Percentiles rank a stretch among this genome's conserved stretches.
Conservation (phyloP, 768 basidiomycete genomes). For the Russula foetens region DNA sequence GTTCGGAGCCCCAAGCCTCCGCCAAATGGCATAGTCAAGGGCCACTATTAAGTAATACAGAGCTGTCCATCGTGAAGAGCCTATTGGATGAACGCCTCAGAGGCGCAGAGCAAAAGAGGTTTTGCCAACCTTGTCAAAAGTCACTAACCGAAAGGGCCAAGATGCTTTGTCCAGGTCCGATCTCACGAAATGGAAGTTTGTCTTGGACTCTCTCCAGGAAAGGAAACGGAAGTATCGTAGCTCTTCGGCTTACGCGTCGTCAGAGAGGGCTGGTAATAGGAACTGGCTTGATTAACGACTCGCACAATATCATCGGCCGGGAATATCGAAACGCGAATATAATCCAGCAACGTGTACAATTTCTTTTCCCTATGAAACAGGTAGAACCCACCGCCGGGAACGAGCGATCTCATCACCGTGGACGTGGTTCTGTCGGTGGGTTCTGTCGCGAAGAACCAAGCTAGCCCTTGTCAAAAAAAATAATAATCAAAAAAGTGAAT, state of each 20-base stretch:
- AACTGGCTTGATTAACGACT: too few relatives aligned
- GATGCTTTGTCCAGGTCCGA: background rate
- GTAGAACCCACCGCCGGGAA: constrained; percentile 8
- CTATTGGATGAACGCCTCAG: background rate
- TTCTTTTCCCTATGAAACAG: too few relatives aligned
- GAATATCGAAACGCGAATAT: too few relatives aligned
- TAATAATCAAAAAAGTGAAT: background rate
- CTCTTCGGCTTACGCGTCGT: constrained; percentile 13
- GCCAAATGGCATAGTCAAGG: constrained; percentile 10
- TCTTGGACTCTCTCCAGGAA: background rate
- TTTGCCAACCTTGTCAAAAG: background rate
- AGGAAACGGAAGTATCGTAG: constrained; percentile 8
- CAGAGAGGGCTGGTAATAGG: too few relatives aligned
- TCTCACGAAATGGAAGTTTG: constrained; percentile 11
- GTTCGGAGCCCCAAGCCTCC: background rate
- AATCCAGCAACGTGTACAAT: too few relatives aligned
- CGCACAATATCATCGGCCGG: too few relatives aligned
- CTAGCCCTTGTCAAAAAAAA: background rate
- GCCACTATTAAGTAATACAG: background rate
- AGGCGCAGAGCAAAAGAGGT: background rate
- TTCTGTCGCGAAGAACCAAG: background rate
- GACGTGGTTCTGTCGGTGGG: too few relatives aligned
- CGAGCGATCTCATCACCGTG: background rate
- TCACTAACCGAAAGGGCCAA: constrained; percentile 16
- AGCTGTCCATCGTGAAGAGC: background rate